A percentile compares a stretch with the other conserved stretches of the same genome.
phyloP scores from a whole-genome alignment of 116 monocot genomes.

The Posidonia oceanica region DNA sequence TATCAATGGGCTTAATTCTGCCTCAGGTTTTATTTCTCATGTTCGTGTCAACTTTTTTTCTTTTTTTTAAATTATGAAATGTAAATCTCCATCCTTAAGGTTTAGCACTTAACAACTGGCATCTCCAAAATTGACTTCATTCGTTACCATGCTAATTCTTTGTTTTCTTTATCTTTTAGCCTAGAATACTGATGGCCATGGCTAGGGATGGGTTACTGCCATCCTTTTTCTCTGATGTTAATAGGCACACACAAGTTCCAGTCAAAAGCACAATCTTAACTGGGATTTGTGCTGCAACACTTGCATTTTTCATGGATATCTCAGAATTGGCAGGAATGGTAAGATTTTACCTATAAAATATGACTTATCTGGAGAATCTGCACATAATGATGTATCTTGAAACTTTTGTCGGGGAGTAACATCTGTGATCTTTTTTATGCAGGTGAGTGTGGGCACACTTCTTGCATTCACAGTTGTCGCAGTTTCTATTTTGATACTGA shows the following conservation, averaged over 20 bases:
- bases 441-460: constrained; percentile 99
- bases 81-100: too few relatives aligned
- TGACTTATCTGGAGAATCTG: not conserved
- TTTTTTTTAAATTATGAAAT: too few relatives aligned
- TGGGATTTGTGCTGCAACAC: constrained; percentile 55
- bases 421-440: constrained; percentile 5
- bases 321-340: constrained; percentile 99
- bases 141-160: not conserved
- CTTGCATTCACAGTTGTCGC: constrained; percentile 97
- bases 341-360: constrained; percentile 11
- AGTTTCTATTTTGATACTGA: constrained; percentile 86
- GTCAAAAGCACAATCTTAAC: constrained; percentile 84
- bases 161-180: constrained; percentile 32
- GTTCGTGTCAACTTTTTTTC: not conserved
- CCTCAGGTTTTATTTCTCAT: not conserved
- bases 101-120: too few relatives aligned
- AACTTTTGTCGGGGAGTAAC: constrained; percentile 49
- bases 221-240: constrained; percentile 76
- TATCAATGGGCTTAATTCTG: constrained; percentile 5
- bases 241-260: constrained; percentile 76
- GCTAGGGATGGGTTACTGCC: constrained; percentile 96
- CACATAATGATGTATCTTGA: not conserved
- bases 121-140: too few relatives aligned
- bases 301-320: constrained; percentile 96
- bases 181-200: constrained; percentile 99